phyloP scores from a whole-genome alignment of 2,329 filamentous ascomycete species.

The Arthroderma sp. region DNA sequence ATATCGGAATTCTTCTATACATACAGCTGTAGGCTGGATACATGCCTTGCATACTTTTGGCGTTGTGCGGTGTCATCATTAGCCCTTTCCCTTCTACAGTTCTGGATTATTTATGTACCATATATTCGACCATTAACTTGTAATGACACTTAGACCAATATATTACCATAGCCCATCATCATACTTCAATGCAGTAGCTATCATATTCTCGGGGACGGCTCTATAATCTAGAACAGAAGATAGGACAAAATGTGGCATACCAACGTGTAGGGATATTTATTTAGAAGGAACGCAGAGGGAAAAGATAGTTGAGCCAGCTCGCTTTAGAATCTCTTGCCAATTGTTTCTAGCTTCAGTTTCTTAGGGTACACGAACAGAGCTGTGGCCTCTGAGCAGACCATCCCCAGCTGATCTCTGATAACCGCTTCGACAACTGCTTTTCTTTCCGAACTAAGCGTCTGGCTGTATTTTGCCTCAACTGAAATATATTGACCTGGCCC shows the following conservation, averaged over 20 bases:
- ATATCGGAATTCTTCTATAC: background rate
- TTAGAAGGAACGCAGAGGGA: background rate
- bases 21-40: too few species aligned
- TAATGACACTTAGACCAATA: background rate
- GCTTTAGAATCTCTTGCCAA: constrained; percentile 33
- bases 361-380: constrained; percentile 50
- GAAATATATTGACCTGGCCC: constrained; percentile 52
- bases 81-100: too few species aligned
- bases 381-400: constrained; percentile 46
- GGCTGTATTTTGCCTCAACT: constrained; percentile 38
- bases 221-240: too few species aligned
- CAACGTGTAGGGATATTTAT: too few species aligned
- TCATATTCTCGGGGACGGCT: too few species aligned
- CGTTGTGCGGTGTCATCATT: too few species aligned
- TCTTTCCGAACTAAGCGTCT: constrained; percentile 27
- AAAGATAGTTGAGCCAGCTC: background rate
- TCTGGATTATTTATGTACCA: background rate
- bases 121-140: background rate
- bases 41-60: too few species aligned
- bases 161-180: background rate
- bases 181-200: too few species aligned
- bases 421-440: constrained; percentile 29
- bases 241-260: too few species aligned
- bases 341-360: constrained; percentile 31
- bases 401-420: constrained; percentile 36